Evolutionary conservation across 2,329 filamentous ascomycete genomes (phyloP).

Genomic region (Cryphonectria nitschkei): DNA sequence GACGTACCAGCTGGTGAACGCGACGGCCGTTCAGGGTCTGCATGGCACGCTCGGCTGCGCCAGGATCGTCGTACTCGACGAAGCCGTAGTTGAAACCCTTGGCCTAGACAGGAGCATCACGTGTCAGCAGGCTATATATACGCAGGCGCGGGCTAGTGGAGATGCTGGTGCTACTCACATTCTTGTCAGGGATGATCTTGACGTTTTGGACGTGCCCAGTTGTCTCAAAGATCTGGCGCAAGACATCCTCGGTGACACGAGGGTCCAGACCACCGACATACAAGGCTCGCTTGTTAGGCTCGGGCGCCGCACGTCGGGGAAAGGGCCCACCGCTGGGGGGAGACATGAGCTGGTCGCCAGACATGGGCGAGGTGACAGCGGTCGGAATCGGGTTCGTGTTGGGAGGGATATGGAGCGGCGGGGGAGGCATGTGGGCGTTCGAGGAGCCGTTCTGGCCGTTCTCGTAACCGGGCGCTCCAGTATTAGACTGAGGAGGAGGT

Average conservation of each 20-base stretch:
- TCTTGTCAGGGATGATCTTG: conserved; percentile 99
- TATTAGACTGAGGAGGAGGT: conserved; percentile 68
- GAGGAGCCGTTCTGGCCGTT: conserved; percentile 72
- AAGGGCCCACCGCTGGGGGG: conserved; percentile 81
- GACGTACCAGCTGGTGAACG: conserved; percentile 88
- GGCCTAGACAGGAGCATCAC: conserved; percentile 60
- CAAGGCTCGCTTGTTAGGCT: conserved; percentile 96
- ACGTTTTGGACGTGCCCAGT: conserved; percentile 98
- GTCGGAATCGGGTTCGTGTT: conserved; percentile 96
- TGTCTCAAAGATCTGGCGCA: conserved; percentile 98
- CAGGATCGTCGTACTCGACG: conserved; percentile 97
- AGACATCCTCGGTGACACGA: conserved; percentile 91
- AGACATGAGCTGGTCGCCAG: conserved; percentile 74
- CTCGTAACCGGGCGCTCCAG: conserved; percentile 72
- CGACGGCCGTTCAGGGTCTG: conserved; percentile 92
- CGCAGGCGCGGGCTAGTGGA: neutral
- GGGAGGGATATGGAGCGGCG: conserved; percentile 89
- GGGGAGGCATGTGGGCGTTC: conserved; percentile 83
- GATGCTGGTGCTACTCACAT: conserved; percentile 64
- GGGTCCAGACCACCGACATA: conserved; percentile 96
- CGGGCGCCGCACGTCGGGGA: conserved; percentile 86
- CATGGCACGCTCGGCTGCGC: conserved; percentile 96
- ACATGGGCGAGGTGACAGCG: conserved; percentile 86
- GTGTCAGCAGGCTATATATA: conserved; percentile 29
- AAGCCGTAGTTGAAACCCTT: conserved; percentile 99